phyloP scores from a whole-genome alignment of 2,329 filamentous ascomycete species.

The Aspergillus pseudoterreus region DNA sequence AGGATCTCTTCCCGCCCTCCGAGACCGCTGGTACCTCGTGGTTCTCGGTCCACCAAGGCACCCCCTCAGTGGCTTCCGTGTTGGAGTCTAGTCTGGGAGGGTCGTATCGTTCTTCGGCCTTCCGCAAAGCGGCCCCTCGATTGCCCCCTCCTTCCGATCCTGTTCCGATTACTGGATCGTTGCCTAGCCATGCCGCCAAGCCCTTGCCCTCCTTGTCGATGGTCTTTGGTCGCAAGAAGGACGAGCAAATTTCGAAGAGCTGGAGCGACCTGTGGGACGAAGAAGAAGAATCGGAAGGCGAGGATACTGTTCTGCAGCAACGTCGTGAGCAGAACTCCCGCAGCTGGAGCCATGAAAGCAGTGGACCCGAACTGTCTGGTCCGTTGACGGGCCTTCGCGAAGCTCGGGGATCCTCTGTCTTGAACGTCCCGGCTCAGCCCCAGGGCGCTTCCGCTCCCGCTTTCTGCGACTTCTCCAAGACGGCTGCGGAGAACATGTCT shows the following conservation, averaged over 20 bases:
- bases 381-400: constrained; percentile 53
- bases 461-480: constrained; percentile 16
- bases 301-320: constrained; percentile 58
- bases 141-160: constrained; percentile 54
- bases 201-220: constrained; percentile 68
- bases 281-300: constrained; percentile 66
- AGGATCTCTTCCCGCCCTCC: constrained; percentile 81
- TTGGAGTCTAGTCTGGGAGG: constrained; percentile 76
- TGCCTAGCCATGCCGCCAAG: constrained; percentile 60
- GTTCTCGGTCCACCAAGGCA: constrained; percentile 72
- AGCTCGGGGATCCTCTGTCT: constrained; percentile 50
- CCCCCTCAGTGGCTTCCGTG: constrained; percentile 78
- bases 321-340: constrained; percentile 63
- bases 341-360: constrained; percentile 75
- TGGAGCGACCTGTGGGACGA: constrained; percentile 99
- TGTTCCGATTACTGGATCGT: constrained; percentile 73
- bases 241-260: constrained; percentile 86
- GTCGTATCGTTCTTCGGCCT: constrained; percentile 72
- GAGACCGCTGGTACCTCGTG: constrained; percentile 64
- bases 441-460: constrained; percentile 23
- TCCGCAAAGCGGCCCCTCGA: constrained; percentile 41
- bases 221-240: constrained; percentile 69
- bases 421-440: constrained; percentile 45
- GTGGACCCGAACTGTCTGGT: constrained; percentile 47
- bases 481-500: constrained; percentile 55